These are phyloP conservation scores for Spiromastix sp. DNA, from an alignment of 2,329 filamentous ascomycete species.

Conservation along the genomic window DNA sequence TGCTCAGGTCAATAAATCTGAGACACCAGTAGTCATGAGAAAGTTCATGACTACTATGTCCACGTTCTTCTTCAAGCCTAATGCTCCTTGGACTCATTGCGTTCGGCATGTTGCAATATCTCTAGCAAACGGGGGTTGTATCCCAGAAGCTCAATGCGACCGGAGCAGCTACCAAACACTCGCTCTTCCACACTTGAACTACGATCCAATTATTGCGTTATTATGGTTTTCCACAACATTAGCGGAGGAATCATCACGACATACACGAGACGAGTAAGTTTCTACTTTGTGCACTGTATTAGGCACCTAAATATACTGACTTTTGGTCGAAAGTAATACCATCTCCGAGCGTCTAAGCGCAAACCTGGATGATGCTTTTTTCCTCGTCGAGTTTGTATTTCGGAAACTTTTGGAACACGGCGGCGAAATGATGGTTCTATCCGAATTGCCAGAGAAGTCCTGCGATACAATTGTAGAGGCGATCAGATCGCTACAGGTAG, in stretches of 20 bases:
- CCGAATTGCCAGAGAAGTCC: constrained; percentile 5
- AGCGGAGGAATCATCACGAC: constrained; percentile 27
- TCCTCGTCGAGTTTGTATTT: constrained; percentile 26
- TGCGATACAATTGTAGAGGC: constrained; percentile 21
- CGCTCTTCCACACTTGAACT: constrained; percentile 27
- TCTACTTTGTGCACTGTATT: too few relatives aligned
- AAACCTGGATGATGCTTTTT: constrained; percentile 29
- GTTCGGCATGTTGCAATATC: constrained; percentile 28
- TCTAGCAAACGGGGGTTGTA: constrained; percentile 26
- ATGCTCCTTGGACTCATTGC: constrained; percentile 28
- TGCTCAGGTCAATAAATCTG: constrained; percentile 26
- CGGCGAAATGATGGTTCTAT: not conserved
- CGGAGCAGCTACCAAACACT: constrained; percentile 20
- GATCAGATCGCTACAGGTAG: constrained; percentile 27
- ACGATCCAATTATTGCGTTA: constrained; percentile 24
- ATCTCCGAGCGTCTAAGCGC: constrained; percentile 13
- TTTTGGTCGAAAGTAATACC: constrained; percentile 8
- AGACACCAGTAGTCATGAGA: constrained; percentile 32
- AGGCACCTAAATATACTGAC: too few relatives aligned
- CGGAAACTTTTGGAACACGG: constrained; percentile 15
- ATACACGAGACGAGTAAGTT: constrained; percentile 8
- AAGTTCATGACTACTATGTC: constrained; percentile 37
- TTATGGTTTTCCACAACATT: constrained; percentile 31
- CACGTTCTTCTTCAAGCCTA: constrained; percentile 32
- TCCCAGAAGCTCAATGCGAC: constrained; percentile 23